Evolutionary conservation across 371 early-diverging fungal genomes (phyloP), one percentile per base, ranked within the genome.

Genomic region (Mortierella sp.): DNA sequence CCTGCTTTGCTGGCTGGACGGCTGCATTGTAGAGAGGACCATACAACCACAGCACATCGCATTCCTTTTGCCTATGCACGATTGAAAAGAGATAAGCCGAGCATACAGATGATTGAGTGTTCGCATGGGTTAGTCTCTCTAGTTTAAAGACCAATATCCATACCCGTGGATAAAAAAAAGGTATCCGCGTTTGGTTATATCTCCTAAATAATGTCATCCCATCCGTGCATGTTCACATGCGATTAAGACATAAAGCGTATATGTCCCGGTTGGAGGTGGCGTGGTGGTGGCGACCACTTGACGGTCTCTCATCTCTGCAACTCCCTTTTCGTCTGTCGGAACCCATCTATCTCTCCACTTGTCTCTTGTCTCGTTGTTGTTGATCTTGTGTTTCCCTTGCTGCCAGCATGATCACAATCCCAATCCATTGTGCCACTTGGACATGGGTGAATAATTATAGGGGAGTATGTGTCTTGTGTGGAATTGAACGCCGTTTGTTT

Each of bases 31-130:
- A 87, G 47, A 87, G 58, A 2, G 87, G 87, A 9, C 87, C 87
- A 58, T 83, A 87, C 43, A 87, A 74, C 87, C 87, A 87, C 6
- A 85, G 72, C 3, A 85, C 80, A 65, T 87, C 87, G 37, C 86
- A 83, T 64, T 87, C 87, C 68, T 87, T 87, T 69, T 87, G 87
- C 87, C 87, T 87, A 77, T 53, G n/a, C 24, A 43, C 13, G 11
- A 58, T 26, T 6, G 16, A 44, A 44, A 14, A 61, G 40, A n/a
- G 70, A 19, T 13, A 70, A 41, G 43, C 39, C 37, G 34, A 43
- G 9, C 14, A n/a, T 11, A n/a, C n/a, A n/a, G n/a, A n/a, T n/a
- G n/a, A n/a, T n/a, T n/a, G n/a, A n/a, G n/a, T n/a, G n/a, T n/a
- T n/a, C n/a, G n/a, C n/a, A n/a, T n/a, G n/a, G 58, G 26, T 39